Base-by-base conservation (phyloP, 1,284 basidiomycete species). In the Leccinum pachyderme region DNA sequence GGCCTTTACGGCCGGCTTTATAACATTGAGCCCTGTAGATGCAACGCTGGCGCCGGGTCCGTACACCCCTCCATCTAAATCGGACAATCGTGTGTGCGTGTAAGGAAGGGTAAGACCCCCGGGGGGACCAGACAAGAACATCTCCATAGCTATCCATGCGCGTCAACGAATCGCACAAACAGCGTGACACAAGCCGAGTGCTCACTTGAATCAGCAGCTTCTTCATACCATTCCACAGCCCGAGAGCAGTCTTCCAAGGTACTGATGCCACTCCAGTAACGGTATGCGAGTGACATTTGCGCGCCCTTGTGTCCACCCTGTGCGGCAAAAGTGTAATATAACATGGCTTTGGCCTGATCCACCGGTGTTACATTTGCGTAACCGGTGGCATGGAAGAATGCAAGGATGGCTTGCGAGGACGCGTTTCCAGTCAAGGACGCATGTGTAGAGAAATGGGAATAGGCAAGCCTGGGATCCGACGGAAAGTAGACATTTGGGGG, bases 191-290 rank as follows among this genome's bases (percentile, higher is more conserved):
- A 44, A 63, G 77, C 60, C n/a, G 87, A 18, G 22, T 27, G 63
- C 77, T 64, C 59, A 90, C 92, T 82, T 74, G 91, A 84, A 60
- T 92, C 88, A 11, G 94, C 90, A 0, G 93, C 93, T 39, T 78
- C 79, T 65, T 93, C 89, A 69, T 97, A 98, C 87, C 91, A 97
- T 25, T 84, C 81, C 46, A 94, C 73, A 3, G 95, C 91, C 6
- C 82, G 77, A 66, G 84, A 78, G 69, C 95, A 98, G 63, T 88
- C 86, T 69, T 97, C 93, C 51, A 86, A 78, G 0, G 91, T 89
- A 6, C 95, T 93, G 57, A 99, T 95, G 0, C 97, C 97, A 27
- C 89, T 88, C 90, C 93, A 97, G 68, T 95, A 89, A n/a, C 95
- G 83, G 72, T 96, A 98, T 0, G 88, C 97, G 37, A 99, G 77